Conservation (phyloP, 148 eudicot genomes). For the Cornus florida region DNA sequence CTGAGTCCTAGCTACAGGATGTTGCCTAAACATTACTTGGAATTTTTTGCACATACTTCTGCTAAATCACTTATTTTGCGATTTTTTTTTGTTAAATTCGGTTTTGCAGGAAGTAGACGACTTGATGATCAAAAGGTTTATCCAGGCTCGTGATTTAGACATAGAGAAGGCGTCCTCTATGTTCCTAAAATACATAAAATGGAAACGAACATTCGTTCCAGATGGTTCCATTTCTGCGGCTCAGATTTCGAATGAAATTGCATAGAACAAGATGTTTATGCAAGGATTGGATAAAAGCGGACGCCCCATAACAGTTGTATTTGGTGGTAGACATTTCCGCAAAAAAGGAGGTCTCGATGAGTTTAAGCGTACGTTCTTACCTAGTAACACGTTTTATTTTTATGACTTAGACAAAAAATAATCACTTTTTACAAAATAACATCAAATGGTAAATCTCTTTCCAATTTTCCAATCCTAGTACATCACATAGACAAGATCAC, state of each 20-base stretch:
- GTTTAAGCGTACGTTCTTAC: constrained; percentile 58
- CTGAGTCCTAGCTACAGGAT: too few species aligned
- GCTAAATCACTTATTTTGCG: too few species aligned
- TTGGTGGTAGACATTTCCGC: constrained; percentile 54
- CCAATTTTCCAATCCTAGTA: too few species aligned
- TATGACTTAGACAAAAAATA: neutral
- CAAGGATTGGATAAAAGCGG: constrained; percentile 70
- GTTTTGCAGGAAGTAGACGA: constrained; percentile 57
- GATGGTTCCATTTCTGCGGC: constrained; percentile 54
- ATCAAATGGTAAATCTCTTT: too few species aligned
- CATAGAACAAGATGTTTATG: constrained; percentile 64
- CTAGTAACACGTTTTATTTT: neutral
- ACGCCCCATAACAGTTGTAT: constrained; percentile 49
- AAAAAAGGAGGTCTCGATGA: constrained; percentile 71
- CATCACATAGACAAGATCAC: too few species aligned
- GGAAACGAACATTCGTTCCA: constrained; percentile 65
- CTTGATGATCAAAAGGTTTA: constrained; percentile 60
- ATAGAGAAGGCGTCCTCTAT: constrained; percentile 65
- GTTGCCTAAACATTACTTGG: too few species aligned
- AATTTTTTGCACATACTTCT: too few species aligned
- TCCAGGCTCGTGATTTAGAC: constrained; percentile 72
- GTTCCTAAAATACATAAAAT: constrained; percentile 55
- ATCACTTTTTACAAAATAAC: too few species aligned
- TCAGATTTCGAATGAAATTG: constrained; percentile 51
- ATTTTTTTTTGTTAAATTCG: too few species aligned